Percentiles rank a stretch among this genome's conserved stretches.
These are phyloP conservation scores for Acanthamoeba rhysodes DNA, from an alignment of 208 protist genomes.

Conservation along the genomic window DNA sequence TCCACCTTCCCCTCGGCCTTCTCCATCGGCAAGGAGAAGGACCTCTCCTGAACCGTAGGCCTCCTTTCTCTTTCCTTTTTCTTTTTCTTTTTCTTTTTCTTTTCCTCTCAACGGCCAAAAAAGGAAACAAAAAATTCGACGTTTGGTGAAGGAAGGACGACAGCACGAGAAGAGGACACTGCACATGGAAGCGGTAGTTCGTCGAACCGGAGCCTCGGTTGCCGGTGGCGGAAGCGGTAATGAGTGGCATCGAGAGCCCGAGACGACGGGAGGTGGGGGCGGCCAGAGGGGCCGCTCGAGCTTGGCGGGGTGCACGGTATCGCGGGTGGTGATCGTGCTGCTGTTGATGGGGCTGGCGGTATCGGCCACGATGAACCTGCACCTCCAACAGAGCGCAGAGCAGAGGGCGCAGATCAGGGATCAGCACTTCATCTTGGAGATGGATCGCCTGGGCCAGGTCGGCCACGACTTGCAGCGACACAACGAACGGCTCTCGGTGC, in stretches of 20 bases:
- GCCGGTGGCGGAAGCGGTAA: neutral
- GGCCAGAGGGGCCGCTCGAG: neutral
- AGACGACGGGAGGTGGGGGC: neutral
- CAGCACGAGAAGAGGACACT: neutral
- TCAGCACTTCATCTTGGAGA: constrained; percentile 5
- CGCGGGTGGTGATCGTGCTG: neutral
- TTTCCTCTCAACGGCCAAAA: too few relatives aligned
- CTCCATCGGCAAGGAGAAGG: neutral
- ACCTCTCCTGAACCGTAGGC: neutral
- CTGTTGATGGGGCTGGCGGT: neutral
- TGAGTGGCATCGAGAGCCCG: neutral
- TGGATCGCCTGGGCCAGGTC: neutral
- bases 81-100: neutral
- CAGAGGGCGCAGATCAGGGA: neutral
- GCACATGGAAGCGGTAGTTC: constrained; percentile 1
- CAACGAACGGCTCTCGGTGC: neutral
- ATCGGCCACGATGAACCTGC: neutral
- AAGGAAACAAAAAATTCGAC: neutral
- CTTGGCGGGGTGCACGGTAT: neutral
- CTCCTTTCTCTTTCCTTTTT: neutral
- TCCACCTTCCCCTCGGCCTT: constrained; percentile 31
- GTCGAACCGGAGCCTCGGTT: neutral
- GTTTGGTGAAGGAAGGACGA: neutral
- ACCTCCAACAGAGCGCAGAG: neutral
- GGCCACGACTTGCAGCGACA: neutral